These are phyloP conservation scores for Rhizophagus prolifer DNA, from an alignment of 192 early-diverging fungal genomes.

Conservation along the genomic window DNA sequence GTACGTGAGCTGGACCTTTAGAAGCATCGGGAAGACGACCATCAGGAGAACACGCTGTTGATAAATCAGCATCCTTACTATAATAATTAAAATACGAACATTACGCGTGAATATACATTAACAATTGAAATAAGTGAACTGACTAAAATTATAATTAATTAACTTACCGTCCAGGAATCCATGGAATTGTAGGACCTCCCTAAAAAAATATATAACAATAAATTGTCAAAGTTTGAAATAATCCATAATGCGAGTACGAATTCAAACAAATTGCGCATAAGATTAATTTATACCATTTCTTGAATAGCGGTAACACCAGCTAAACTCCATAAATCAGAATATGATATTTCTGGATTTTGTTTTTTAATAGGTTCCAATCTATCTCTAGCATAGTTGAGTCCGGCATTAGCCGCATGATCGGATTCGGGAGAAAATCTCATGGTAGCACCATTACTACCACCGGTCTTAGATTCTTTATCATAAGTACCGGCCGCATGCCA, in stretches of 20 bases:
- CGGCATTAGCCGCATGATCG: constrained; percentile 72
- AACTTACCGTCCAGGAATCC: constrained; percentile 66
- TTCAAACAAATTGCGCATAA: not conserved
- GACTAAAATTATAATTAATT: not conserved
- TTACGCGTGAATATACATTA: not conserved
- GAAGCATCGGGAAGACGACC: constrained; percentile 78
- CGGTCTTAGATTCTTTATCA: constrained; percentile 61
- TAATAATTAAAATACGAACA: not conserved
- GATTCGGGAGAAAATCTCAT: constrained; percentile 73
- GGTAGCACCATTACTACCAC: constrained; percentile 74
- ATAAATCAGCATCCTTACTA: constrained; percentile 38
- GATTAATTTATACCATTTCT: constrained; percentile 49
- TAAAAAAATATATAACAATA: constrained; percentile 15
- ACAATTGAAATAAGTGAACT: not conserved
- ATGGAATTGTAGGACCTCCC: constrained; percentile 75
- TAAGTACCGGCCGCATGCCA: constrained; percentile 87
- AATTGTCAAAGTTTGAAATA: constrained; percentile 3
- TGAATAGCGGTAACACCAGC: constrained; percentile 76
- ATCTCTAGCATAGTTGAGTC: constrained; percentile 68
- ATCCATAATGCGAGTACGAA: not conserved
- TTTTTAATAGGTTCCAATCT: constrained; percentile 74
- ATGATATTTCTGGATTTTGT: constrained; percentile 80
- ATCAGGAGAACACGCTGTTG: constrained; percentile 60
- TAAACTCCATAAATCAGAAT: constrained; percentile 82
- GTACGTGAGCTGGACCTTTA: constrained; percentile 63